Conservation (phyloP, 164 flowering plant genomes). For the Stephania japonica region DNA sequence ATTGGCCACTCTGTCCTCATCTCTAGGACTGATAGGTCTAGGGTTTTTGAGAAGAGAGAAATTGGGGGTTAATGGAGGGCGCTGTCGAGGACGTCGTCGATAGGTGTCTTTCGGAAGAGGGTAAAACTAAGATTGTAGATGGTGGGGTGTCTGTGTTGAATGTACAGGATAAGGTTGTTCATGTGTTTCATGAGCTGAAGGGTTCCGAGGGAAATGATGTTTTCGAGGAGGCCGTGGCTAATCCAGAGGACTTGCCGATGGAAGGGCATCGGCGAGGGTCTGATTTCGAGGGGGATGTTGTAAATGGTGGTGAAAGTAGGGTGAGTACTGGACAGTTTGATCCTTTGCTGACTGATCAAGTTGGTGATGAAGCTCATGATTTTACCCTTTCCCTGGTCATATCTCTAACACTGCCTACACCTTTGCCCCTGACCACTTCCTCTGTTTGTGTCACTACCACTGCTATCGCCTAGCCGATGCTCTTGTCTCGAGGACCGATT, state of each 20-base stretch:
- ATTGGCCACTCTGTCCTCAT: too few species aligned
- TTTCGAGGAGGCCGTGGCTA: conserved; percentile 44
- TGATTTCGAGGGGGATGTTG: conserved; percentile 8
- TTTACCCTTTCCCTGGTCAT: too few species aligned
- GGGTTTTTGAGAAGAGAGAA: conserved; percentile 1
- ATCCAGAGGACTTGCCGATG: conserved; percentile 6
- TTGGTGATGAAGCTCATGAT: conserved; percentile 18
- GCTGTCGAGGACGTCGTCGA: conserved; percentile 29
- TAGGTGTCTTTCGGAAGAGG: conserved; percentile 21
- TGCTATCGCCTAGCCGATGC: too few species aligned
- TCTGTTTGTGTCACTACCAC: too few species aligned
- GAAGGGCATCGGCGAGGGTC: conserved; percentile 7
- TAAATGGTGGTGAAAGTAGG: conserved; percentile 15
- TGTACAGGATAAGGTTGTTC: conserved; percentile 21
- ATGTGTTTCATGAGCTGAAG: conserved; percentile 22
- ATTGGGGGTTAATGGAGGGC: conserved; percentile 36
- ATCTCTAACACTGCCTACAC: too few species aligned
- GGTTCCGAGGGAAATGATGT: conserved; percentile 43
- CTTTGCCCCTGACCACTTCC: too few species aligned
- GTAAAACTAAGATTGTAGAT: conserved; percentile 21
- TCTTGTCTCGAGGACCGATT: too few species aligned
- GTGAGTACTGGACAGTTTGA: conserved; percentile 7
- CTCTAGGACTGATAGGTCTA: too few species aligned
- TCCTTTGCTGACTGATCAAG: conserved; percentile 14
- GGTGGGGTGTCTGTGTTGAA: conserved; percentile 23